Conservation (phyloP, 345 rosid species). For the Salix udensis region DNA sequence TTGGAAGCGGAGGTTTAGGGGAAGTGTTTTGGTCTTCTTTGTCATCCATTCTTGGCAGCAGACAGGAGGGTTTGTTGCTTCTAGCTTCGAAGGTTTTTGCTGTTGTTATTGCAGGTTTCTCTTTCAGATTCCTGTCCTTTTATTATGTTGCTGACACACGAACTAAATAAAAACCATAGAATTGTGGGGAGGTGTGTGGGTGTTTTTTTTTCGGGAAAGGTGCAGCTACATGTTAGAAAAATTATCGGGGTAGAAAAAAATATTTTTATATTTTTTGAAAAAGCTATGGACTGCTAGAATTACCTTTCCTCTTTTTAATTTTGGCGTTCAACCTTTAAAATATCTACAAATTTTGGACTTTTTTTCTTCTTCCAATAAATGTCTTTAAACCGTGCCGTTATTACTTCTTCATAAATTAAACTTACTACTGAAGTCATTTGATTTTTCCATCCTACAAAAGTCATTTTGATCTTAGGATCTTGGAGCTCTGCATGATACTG, state of each 20-base stretch:
- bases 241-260: background rate
- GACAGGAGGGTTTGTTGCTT: background rate
- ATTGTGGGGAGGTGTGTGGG: background rate
- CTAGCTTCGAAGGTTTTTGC: background rate
- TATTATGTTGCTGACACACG: background rate
- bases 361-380: no score
- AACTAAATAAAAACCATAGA: background rate
- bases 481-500: no score
- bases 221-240: background rate
- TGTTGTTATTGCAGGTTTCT: background rate
- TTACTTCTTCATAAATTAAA: background rate
- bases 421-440: no score
- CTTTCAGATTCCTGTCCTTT: background rate
- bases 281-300: background rate
- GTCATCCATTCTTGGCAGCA: constrained; percentile 8
- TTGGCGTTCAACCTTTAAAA: background rate
- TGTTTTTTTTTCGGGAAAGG: background rate
- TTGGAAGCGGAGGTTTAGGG: background rate
- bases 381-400: background rate
- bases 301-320: background rate
- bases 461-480: no score
- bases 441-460: no score
- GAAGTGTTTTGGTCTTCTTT: constrained; percentile 11
- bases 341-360: background rate
- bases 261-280: background rate